phyloP scores from a whole-genome alignment of 1,139 yeast genomes.

The Candida sanyaensis region DNA sequence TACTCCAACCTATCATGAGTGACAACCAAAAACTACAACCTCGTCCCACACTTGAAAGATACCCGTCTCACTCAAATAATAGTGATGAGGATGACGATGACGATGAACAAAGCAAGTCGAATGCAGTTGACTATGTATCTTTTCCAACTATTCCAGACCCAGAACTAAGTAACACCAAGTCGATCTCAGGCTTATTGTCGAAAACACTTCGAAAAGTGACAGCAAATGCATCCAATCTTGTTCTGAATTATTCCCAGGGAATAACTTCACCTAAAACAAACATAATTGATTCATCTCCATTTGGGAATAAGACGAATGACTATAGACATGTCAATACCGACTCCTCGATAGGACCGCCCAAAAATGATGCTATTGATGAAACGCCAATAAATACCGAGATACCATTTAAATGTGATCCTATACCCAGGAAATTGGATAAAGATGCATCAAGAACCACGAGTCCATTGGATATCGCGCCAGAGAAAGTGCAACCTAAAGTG shows the following conservation, averaged over 20 bases:
- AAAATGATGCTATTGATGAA: conserved; percentile 7
- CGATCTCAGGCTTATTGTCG: conserved; percentile 35
- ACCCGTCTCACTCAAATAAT: conserved; percentile 13
- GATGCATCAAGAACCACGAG: conserved; percentile 2
- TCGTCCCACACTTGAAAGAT: conserved; percentile 4
- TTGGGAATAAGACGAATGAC: neutral
- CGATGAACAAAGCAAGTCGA: neutral
- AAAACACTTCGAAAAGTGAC: conserved; percentile 48
- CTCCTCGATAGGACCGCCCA: neutral
- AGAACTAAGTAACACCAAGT: conserved; percentile 32
- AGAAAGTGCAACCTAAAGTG: neutral
- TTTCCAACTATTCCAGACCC: conserved; percentile 51
- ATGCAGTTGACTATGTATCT: conserved; percentile 35
- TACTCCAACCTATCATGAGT: neutral
- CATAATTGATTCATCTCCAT: conserved; percentile 3
- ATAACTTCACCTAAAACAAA: conserved; percentile 3
- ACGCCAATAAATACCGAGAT: conserved; percentile 2
- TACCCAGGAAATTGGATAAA: neutral
- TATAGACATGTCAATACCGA: neutral
- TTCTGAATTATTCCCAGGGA: conserved; percentile 27
- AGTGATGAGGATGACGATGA: conserved; percentile 18
- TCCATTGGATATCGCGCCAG: conserved; percentile 1
- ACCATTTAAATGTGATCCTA: neutral
- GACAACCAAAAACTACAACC: neutral
- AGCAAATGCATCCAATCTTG: conserved; percentile 44